phyloP scores from a whole-genome alignment of 2,329 filamentous ascomycete genomes.

The Colletotrichum endophyticum region DNA sequence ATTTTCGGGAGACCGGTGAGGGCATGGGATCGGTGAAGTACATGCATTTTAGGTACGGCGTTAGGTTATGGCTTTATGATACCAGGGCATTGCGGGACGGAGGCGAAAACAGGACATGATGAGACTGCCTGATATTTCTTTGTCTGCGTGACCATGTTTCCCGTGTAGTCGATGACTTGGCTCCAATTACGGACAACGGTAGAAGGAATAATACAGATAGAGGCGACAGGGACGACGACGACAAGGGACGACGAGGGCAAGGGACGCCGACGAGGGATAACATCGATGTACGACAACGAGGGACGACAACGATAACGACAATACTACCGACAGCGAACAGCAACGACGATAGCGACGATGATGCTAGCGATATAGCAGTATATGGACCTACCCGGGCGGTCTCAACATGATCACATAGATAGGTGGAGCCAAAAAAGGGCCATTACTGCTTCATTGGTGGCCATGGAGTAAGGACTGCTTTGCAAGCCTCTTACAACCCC shows the following conservation, averaged over 20 bases:
- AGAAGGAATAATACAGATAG: rapidly evolving
- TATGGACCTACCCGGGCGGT: not conserved
- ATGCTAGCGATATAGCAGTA: not conserved
- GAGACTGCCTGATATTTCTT: rapidly evolving
- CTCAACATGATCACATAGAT: not conserved
- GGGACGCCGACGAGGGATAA: too few relatives aligned
- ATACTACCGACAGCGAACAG: too few relatives aligned
- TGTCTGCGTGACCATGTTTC: not conserved
- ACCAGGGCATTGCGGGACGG: not conserved
- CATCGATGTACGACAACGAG: too few relatives aligned
- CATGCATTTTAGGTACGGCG: not conserved
- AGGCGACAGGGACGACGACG: not conserved
- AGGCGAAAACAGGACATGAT: not conserved
- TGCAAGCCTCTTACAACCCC: not conserved
- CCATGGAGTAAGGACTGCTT: constrained; percentile 5
- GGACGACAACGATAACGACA: not conserved
- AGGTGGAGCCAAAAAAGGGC: constrained; percentile 7
- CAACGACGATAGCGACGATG: not conserved
- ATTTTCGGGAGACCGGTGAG: constrained; percentile 11
- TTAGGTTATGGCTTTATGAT: not conserved
- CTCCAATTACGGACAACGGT: not conserved
- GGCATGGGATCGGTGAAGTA: not conserved
- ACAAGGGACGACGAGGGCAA: not conserved
- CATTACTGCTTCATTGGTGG: constrained; percentile 23
- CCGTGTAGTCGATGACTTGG: not conserved